A percentile compares a stretch with the other conserved stretches of the same genome.
These are phyloP conservation scores for Phoma sp. DNA, from an alignment of 2,329 filamentous ascomycete species.

Conservation along the genomic window DNA sequence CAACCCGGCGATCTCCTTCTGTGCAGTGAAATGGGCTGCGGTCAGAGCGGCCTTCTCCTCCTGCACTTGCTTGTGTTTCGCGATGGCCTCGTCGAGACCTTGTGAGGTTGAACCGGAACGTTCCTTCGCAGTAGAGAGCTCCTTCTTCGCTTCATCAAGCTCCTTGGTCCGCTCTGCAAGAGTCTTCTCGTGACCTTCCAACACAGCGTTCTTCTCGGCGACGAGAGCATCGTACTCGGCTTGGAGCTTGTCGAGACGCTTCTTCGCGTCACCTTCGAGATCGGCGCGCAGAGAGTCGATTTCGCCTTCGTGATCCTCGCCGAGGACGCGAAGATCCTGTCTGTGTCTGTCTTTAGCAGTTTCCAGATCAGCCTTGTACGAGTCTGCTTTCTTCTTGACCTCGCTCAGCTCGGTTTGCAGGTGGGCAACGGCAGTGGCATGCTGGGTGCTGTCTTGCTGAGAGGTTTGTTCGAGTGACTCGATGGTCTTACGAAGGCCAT, in stretches of 20 bases:
- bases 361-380: slow-evolving; percentile 39
- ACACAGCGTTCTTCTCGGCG: slow-evolving; percentile 34
- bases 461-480: slow-evolving; percentile 40
- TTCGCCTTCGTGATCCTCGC: slow-evolving; percentile 43
- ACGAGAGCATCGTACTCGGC: slow-evolving; percentile 40
- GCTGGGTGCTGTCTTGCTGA: slow-evolving; percentile 35
- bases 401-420: slow-evolving; percentile 36
- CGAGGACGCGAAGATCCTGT: slow-evolving; percentile 38
- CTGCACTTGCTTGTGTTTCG: slow-evolving; percentile 31
- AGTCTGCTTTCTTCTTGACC: slow-evolving; percentile 32
- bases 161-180: slow-evolving; percentile 29
- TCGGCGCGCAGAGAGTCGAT: slow-evolving; percentile 46
- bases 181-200: slow-evolving; percentile 32
- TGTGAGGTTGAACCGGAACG: slow-evolving; percentile 33
- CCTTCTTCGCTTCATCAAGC: slow-evolving; percentile 28
- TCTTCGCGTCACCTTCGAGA: slow-evolving; percentile 46
- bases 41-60: slow-evolving; percentile 32
- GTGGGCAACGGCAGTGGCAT: slow-evolving; percentile 32
- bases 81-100: slow-evolving; percentile 29
- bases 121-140: slow-evolving; percentile 28
- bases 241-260: slow-evolving; percentile 40
- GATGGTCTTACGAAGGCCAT: slow-evolving; percentile 41
- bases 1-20: slow-evolving; percentile 31
- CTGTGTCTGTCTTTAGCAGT: slow-evolving; percentile 33
- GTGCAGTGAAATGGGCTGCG: slow-evolving; percentile 30